phyloP scores from a whole-genome alignment of 1,284 basidiomycete species.

The Phaffia rhodozyma region DNA sequence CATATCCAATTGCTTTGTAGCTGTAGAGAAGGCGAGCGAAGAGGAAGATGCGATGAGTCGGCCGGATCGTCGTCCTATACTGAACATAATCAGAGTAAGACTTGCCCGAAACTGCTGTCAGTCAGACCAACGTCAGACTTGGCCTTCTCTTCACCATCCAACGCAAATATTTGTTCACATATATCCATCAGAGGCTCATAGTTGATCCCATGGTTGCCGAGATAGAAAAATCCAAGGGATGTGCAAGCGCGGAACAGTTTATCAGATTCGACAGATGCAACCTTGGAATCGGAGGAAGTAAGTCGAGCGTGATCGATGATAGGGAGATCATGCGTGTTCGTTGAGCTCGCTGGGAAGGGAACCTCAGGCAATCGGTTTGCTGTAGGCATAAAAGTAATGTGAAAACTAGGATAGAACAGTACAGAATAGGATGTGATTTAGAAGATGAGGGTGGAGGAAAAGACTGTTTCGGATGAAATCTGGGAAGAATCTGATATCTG shows the following conservation, averaged over 20 bases:
- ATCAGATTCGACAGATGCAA: constrained; percentile 15
- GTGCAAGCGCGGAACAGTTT: constrained; percentile 20
- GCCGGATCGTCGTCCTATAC: not conserved
- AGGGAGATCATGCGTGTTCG: no score
- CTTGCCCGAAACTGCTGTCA: constrained; percentile 10
- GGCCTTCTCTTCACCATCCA: constrained; percentile 7
- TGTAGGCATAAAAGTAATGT: no score
- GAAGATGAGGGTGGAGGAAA: no score
- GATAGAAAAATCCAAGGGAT: constrained; percentile 24
- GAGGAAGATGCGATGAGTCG: not conserved
- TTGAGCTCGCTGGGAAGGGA: no score
- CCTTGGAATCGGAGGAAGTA: no score
- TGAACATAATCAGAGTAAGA: not conserved
- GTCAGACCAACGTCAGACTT: constrained; percentile 11
- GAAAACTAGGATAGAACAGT: no score
- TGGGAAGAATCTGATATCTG: no score
- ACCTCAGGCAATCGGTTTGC: no score
- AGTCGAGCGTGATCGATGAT: no score
- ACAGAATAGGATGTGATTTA: no score
- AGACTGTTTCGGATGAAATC: no score
- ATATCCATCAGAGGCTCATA: constrained; percentile 6
- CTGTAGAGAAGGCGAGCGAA: not conserved
- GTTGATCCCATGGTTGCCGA: constrained; percentile 9
- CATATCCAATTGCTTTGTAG: constrained; percentile 13
- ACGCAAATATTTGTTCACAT: constrained; percentile 1